Evolutionary conservation across 192 early-diverging fungal genomes (phyloP).

Genomic region (Mortierella alpina): DNA sequence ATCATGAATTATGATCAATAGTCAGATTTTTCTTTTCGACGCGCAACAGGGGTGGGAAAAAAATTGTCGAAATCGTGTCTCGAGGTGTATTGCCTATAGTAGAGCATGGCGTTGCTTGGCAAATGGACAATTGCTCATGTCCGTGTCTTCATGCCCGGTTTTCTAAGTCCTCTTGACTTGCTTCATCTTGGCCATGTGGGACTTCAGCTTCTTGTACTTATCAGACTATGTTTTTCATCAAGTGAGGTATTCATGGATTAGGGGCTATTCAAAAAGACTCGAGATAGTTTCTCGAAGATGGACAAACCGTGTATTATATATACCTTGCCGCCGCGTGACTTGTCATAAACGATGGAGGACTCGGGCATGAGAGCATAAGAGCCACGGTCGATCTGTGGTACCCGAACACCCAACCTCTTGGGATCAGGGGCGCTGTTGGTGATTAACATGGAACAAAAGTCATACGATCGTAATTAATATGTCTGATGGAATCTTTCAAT

Average conservation of each 20-base stretch:
- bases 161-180: constrained; percentile 36
- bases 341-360: constrained; percentile 45
- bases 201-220: constrained; percentile 52
- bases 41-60: no score
- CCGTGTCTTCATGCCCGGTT: not conserved
- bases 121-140: not conserved
- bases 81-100: no score
- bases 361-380: constrained; percentile 43
- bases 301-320: not conserved
- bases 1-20: no score
- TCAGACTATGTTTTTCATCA: constrained; percentile 47
- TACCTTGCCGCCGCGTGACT: constrained; percentile 50
- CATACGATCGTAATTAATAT: no score
- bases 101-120: not conserved
- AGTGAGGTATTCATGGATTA: not conserved
- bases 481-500: not conserved
- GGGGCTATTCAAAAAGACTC: not conserved
- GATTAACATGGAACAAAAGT: not conserved
- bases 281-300: not conserved
- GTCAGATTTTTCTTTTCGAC: no score
- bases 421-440: constrained; percentile 12
- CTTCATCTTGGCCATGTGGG: constrained; percentile 58
- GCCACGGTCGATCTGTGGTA: constrained; percentile 41
- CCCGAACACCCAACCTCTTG: constrained; percentile 34
- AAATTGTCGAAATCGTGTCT: no score